Base-by-base conservation (phyloP, 2,329 filamentous ascomycete genomes). In the Nigrograna mackinnonii region DNA sequence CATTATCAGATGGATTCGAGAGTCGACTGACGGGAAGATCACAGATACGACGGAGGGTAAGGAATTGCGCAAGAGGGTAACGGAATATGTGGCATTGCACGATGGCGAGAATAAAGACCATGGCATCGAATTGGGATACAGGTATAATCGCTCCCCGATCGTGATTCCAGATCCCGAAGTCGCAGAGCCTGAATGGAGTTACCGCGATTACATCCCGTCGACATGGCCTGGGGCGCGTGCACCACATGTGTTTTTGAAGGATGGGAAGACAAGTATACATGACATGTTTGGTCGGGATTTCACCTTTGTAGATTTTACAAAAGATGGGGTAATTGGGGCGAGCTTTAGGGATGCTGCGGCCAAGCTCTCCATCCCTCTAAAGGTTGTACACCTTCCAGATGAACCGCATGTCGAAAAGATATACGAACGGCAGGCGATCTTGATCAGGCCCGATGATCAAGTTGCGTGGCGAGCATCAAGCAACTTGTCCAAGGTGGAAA, bases 191-290 rank as follows among this genome's bases (percentile, higher is more conserved):
- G 24, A 39, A 17, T 62, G 50, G 49, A 43, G 39, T 5, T 20
- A 35, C 4, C 30, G 36, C 21, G 22, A 32, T 1, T 65, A 67
- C 37, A 43, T 49, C n/a, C 59, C 65, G 5, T 57, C 53, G 11
- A 68, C 64, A 2, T 47, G 54, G 46, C 65, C 65, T 4, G 62
- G 64, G 4, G 43, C 44, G 20, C 47, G 64, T 11, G 60, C 55
- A 1, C 64, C 65, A 11, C 63, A 67, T 54, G 55, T 68, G 2
- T 63, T 53, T 16, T 40, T 68, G 24, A 51, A 47, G 16, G 55
- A 66, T 35, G 55, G 49, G 4, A n/a, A n/a, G n/a, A 58, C 60
- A 2, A 60, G 54, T 24, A 60, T 53, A 16, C 52, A 54, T 36
- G 63, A 66, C 34, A 37, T 58, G 4, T 61, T 62, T 26, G 60